These are phyloP conservation scores for Hansenula anomala DNA, from an alignment of 1,139 yeast genomes.

Conservation along the genomic window DNA sequence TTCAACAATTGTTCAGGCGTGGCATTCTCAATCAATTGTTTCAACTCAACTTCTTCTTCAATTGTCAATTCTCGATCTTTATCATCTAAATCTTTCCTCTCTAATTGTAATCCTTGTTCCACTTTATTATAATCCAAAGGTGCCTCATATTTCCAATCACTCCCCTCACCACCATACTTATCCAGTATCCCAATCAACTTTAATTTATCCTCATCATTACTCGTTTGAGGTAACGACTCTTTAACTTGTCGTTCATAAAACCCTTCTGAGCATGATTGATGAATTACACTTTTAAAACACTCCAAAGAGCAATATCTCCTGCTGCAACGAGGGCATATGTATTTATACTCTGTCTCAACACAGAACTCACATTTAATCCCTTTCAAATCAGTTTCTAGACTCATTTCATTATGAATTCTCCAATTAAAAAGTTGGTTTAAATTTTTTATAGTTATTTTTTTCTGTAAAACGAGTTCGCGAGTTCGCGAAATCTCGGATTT, in stretches of 20 bases:
- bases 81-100: conserved; percentile 1
- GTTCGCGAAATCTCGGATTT: too few relatives aligned
- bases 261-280: conserved; percentile 1
- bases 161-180: neutral
- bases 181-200: conserved; percentile 1
- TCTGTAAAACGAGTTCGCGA: too few relatives aligned
- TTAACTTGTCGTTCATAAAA: neutral
- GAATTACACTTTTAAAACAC: neutral
- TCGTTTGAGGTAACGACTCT: neutral
- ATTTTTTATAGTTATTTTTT: too few relatives aligned
- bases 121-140: neutral
- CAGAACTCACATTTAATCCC: neutral
- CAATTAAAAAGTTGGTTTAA: too few relatives aligned
- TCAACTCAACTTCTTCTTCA: conserved; percentile 1
- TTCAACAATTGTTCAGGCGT: conserved; percentile 1
- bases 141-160: conserved; percentile 4
- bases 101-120: neutral
- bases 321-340: neutral
- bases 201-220: conserved; percentile 1
- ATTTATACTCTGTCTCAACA: neutral
- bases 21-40: conserved; percentile 2
- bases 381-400: neutral
- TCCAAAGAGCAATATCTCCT: neutral
- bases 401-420: neutral
- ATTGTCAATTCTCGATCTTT: neutral